Percentiles rank a stretch among this genome's conserved stretches.
phyloP scores from a whole-genome alignment of 805 yeast genomes.

The Spathaspora passalidarum region DNA sequence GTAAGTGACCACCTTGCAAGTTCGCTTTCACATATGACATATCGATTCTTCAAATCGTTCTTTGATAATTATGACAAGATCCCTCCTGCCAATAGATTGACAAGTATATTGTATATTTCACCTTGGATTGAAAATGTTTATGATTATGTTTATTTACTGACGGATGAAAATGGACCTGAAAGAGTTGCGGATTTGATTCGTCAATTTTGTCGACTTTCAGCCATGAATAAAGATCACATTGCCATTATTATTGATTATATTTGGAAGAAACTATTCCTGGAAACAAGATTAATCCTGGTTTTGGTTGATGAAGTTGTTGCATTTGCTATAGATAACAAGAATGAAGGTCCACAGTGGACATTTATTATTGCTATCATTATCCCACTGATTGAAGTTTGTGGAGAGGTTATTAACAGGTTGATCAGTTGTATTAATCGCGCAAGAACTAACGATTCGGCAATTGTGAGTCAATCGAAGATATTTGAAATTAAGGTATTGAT shows the following conservation, averaged over 20 bases:
- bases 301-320: constrained; percentile 73
- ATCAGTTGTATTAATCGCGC: constrained; percentile 52
- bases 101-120: constrained; percentile 50
- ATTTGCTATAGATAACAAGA: constrained; percentile 71
- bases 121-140: constrained; percentile 77
- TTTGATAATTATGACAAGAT: constrained; percentile 41
- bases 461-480: constrained; percentile 50
- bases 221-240: constrained; percentile 45
- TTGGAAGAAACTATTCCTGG: constrained; percentile 66
- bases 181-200: constrained; percentile 59
- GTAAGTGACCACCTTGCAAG: constrained; percentile 57
- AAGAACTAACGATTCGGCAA: constrained; percentile 37
- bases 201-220: constrained; percentile 57
- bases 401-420: constrained; percentile 57
- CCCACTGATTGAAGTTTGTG: constrained; percentile 73
- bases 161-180: constrained; percentile 58
- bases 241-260: constrained; percentile 55
- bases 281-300: constrained; percentile 53
- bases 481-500: constrained; percentile 69
- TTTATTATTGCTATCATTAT: constrained; percentile 61
- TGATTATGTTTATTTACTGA: constrained; percentile 50
- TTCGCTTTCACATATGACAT: constrained; percentile 57
- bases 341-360: constrained; percentile 71
- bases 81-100: constrained; percentile 30
- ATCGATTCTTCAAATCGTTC: constrained; percentile 54